Percentiles rank a stretch among this genome's conserved stretches.
Evolutionary conservation across 345 rosid genomes (phyloP).

Genomic region (Murraya koenigii): DNA sequence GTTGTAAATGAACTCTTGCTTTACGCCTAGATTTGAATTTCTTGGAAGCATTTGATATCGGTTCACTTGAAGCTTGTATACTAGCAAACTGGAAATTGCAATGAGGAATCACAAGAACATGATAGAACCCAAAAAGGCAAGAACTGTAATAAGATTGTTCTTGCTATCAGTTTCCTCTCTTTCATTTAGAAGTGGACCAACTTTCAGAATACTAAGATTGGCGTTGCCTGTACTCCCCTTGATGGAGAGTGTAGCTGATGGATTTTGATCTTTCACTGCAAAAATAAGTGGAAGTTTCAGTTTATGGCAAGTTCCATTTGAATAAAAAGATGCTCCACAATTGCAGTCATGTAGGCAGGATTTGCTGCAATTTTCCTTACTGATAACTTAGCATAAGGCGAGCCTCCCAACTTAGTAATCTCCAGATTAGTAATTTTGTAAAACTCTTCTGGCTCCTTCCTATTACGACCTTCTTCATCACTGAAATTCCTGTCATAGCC

Average conservation of each 20-base stretch:
- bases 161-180: background rate
- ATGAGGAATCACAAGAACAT: slow-evolving; percentile 11
- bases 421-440: background rate
- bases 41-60: background rate
- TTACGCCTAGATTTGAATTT: background rate
- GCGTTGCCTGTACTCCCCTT: background rate
- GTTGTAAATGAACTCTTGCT: background rate
- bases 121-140: slow-evolving; percentile 9
- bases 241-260: background rate
- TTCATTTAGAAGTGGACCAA: too few species aligned
- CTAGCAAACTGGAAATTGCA: slow-evolving; percentile 9
- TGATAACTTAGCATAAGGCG: background rate
- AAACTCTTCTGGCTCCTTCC: background rate
- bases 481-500: slow-evolving; percentile 2
- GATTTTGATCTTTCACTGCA: background rate
- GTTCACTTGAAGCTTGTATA: background rate
- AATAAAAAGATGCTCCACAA: slow-evolving; percentile 14
- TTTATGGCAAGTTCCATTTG: background rate
- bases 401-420: background rate
- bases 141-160: background rate
- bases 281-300: slow-evolving; percentile 10
- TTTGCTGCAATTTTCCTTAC: slow-evolving; percentile 8
- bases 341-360: slow-evolving; percentile 26
- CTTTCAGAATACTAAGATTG: background rate
- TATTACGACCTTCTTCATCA: slow-evolving; percentile 5